Conservation (phyloP, 1,284 basidiomycete species). For the Rhodotorula sp. region DNA sequence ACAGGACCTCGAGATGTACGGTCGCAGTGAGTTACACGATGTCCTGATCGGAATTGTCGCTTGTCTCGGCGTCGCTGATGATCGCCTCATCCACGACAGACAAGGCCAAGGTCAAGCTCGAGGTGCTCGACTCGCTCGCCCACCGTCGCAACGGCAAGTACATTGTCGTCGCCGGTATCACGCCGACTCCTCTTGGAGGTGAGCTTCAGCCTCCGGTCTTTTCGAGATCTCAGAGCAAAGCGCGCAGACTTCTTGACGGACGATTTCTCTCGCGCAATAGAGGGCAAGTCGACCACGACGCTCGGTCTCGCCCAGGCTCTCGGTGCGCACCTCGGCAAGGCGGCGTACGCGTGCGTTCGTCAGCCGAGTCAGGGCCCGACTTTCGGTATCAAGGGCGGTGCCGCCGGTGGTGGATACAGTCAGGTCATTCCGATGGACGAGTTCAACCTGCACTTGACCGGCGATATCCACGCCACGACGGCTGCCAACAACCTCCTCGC, state of each 20-base stretch:
- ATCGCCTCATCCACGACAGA: background rate
- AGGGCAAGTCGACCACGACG: conserved; percentile 98
- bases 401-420: conserved; percentile 96
- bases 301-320: conserved; percentile 96
- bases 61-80: background rate
- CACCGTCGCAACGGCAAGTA: conserved; percentile 90
- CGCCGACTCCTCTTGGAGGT: conserved; percentile 85
- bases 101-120: conserved; percentile 84
- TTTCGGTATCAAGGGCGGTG: conserved; percentile 99
- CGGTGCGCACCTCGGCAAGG: conserved; percentile 87
- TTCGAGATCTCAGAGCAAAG: background rate
- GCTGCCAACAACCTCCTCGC: conserved; percentile 96
- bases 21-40: conserved; percentile 68
- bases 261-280: conserved; percentile 46
- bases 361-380: conserved; percentile 98
- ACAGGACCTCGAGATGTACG: conserved; percentile 90
- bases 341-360: conserved; percentile 95
- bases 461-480: conserved; percentile 96
- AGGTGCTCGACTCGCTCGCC: conserved; percentile 76
- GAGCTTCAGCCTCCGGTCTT: conserved; percentile 53
- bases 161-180: conserved; percentile 94
- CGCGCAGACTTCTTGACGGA: conserved; percentile 62
- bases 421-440: conserved; percentile 61
- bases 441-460: conserved; percentile 95
- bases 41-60: background rate